Conservation (phyloP, 2,329 filamentous ascomycete species). For the Aspergillus calidoustus region DNA sequence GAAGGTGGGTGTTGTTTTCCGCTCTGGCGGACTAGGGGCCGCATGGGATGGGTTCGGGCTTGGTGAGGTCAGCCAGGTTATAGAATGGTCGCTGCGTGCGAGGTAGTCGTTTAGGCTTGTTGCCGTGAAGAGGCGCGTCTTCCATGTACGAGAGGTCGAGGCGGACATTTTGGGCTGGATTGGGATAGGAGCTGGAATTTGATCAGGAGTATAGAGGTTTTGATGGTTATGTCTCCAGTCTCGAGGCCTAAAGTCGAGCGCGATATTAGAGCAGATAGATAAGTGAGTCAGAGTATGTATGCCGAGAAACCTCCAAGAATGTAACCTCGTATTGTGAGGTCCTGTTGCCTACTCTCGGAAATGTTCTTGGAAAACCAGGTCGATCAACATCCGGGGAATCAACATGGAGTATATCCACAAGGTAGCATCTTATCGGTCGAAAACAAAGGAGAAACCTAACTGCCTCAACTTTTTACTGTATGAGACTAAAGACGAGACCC, state of each 20-base stretch:
- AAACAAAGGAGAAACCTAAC: neutral
- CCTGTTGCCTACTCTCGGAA: no score
- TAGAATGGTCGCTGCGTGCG: conserved; percentile 14
- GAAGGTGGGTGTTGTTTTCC: neutral
- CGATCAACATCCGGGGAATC: neutral
- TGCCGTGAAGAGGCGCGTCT: conserved; percentile 15
- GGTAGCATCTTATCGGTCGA: neutral
- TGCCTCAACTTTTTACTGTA: no score
- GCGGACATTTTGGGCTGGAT: neutral
- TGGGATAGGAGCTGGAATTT: neutral
- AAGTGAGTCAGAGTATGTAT: neutral
- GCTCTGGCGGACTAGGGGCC: neutral
- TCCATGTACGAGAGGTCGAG: neutral
- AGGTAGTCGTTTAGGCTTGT: conserved; percentile 20
- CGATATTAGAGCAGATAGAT: neutral
- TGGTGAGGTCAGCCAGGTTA: conserved; percentile 15
- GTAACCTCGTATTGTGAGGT: no score
- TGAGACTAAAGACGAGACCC: no score
- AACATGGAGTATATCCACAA: neutral
- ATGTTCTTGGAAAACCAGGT: neutral
- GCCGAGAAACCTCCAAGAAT: conserved; percentile 15
- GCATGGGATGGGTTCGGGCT: neutral
- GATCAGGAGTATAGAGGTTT: no score
- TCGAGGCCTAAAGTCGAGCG: no score
- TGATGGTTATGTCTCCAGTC: no score